A percentile compares a stretch with the other conserved stretches of the same genome.
phyloP scores from a whole-genome alignment of 179 eudicot species.

The Actinidia arguta region DNA sequence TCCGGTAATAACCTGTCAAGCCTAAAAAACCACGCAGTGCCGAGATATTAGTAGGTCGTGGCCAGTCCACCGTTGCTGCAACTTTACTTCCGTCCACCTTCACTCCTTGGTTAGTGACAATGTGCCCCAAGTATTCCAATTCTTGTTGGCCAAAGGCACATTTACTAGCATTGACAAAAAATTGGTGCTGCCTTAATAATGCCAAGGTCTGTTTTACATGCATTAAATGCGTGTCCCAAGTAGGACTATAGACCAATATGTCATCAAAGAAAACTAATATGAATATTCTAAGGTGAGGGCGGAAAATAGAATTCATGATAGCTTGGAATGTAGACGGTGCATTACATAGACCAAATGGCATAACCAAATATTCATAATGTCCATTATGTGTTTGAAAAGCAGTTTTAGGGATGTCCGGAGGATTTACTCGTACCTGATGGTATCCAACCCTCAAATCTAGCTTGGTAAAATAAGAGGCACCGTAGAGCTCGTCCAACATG shows the following conservation, averaged over 20 bases:
- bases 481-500: not conserved
- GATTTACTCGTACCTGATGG: not conserved
- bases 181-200: not conserved
- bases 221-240: not conserved
- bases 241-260: not conserved
- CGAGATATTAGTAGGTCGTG: not conserved
- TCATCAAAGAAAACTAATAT: not conserved
- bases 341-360: not conserved
- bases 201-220: not conserved
- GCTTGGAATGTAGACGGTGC: not conserved
- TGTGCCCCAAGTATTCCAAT: constrained; percentile 9
- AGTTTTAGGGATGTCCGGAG: not conserved
- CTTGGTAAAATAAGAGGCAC: not conserved
- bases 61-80: not conserved
- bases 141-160: not conserved
- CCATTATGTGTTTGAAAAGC: constrained; percentile 2
- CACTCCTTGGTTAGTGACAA: not conserved
- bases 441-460: not conserved
- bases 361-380: not conserved
- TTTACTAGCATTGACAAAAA: not conserved
- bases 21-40: not conserved
- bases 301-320: not conserved
- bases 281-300: not conserved
- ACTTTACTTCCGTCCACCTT: not conserved
- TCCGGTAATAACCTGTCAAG: not conserved